These are phyloP conservation scores for Austropuccinia psidii DNA, from an alignment of 1,284 basidiomycete genomes.

Conservation along the genomic window DNA sequence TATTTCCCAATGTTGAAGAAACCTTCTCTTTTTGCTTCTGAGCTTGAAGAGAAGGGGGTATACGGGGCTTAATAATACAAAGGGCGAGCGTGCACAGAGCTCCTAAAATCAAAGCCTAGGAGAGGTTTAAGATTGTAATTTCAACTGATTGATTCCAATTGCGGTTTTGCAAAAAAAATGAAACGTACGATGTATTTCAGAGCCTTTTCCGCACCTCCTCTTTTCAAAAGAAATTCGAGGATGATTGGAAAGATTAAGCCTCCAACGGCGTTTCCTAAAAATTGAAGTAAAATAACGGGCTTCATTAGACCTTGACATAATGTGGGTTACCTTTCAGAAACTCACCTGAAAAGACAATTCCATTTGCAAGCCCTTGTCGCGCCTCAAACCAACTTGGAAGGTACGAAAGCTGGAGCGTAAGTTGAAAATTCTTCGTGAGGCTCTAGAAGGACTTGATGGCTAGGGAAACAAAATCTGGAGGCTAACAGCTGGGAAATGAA, in stretches of 20 bases:
- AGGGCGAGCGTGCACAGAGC: neutral
- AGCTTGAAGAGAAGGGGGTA: neutral
- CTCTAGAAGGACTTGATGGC: neutral
- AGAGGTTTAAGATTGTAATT: neutral
- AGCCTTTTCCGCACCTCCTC: neutral
- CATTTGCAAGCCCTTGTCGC: conserved; percentile 23
- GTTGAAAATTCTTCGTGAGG: too few species aligned
- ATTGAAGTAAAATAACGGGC: neutral
- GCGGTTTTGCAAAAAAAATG: neutral
- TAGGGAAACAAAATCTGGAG: neutral
- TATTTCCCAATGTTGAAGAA: neutral
- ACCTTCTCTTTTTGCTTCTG: neutral
- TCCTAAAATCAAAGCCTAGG: neutral
- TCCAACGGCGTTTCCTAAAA: conserved; percentile 12
- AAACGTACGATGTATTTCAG: conserved; percentile 2
- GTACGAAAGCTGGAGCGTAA: conserved; percentile 24
- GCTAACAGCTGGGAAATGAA: conserved; percentile 29
- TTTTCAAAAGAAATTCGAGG: conserved; percentile 10
- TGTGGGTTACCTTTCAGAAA: neutral
- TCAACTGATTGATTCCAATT: neutral
- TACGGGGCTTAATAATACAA: neutral
- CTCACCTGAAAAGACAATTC: conserved; percentile 27
- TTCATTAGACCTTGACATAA: neutral
- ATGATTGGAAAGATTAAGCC: conserved; percentile 27
- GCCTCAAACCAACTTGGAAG: conserved; percentile 28